These are phyloP conservation scores for Ceratonia siliqua DNA, from an alignment of 306 rosid species.

Conservation along the genomic window DNA sequence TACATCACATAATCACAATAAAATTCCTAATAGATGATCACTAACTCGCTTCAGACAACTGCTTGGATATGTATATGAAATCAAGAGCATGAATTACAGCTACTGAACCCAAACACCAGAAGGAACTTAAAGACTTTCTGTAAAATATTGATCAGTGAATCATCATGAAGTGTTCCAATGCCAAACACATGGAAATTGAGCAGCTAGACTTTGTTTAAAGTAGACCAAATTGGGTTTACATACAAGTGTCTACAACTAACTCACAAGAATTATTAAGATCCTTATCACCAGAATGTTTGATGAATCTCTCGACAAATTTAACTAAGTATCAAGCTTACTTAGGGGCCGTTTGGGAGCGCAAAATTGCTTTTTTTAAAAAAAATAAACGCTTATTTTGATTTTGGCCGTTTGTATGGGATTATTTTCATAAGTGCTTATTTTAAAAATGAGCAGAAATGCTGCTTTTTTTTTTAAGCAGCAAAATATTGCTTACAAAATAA, in stretches of 20 bases:
- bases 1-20: slow-evolving; percentile 33
- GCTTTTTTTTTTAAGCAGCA: too few relatives aligned
- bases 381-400: too few relatives aligned
- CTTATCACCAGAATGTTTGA: slow-evolving; percentile 13
- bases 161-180: slow-evolving; percentile 19
- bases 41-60: slow-evolving; percentile 17
- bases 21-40: slow-evolving; percentile 16
- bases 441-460: too few relatives aligned
- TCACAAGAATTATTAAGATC: slow-evolving; percentile 8
- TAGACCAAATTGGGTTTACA: neutral
- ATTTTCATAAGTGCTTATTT: too few relatives aligned
- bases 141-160: slow-evolving; percentile 14
- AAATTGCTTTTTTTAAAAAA: too few relatives aligned
- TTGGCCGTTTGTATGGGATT: too few relatives aligned
- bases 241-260: neutral
- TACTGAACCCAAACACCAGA: slow-evolving; percentile 30
- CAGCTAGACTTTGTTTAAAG: neutral
- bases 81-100: slow-evolving; percentile 24
- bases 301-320: slow-evolving; percentile 9
- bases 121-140: slow-evolving; percentile 16
- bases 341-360: too few relatives aligned
- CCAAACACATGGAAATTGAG: slow-evolving; percentile 30
- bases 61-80: slow-evolving; percentile 19
- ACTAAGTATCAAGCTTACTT: neutral
- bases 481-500: too few relatives aligned